Conservation (phyloP, 2,329 filamentous ascomycete species). For the Neonectria ditissima region DNA sequence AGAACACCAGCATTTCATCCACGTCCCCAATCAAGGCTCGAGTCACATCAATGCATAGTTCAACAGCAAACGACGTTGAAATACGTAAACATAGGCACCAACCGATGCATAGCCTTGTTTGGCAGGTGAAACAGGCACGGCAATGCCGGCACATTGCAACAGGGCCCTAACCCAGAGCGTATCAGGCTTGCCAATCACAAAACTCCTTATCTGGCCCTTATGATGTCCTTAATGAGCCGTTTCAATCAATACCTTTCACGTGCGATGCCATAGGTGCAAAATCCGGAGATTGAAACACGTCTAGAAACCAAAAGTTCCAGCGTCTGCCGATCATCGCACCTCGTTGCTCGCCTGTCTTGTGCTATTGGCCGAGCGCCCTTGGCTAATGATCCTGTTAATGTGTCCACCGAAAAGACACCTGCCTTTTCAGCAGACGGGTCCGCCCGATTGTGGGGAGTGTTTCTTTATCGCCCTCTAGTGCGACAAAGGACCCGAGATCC, state of each 20-base stretch:
- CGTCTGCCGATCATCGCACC: conserved; percentile 29
- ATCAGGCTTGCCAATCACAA: background rate
- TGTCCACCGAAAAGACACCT: background rate
- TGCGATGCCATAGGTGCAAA: background rate
- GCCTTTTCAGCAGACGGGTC: background rate
- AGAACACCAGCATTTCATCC: no score
- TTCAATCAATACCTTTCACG: background rate
- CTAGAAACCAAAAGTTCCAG: conserved; percentile 26
- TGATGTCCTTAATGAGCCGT: background rate
- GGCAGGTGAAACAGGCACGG: background rate
- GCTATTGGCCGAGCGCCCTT: conserved; percentile 33
- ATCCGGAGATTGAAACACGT: background rate
- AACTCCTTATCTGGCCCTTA: background rate
- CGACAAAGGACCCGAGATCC: background rate
- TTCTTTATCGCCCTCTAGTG: background rate
- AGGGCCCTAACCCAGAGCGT: background rate
- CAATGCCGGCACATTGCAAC: background rate
- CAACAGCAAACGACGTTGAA: background rate
- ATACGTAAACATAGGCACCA: background rate
- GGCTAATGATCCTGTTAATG: conserved; percentile 35
- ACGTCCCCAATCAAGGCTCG: no score
- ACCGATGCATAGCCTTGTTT: background rate
- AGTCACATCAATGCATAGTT: no score
- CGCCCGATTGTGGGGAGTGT: background rate
- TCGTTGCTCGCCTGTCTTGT: background rate